Conservation (phyloP, 148 eudicot species). For the Vaccinium corymbosum region DNA sequence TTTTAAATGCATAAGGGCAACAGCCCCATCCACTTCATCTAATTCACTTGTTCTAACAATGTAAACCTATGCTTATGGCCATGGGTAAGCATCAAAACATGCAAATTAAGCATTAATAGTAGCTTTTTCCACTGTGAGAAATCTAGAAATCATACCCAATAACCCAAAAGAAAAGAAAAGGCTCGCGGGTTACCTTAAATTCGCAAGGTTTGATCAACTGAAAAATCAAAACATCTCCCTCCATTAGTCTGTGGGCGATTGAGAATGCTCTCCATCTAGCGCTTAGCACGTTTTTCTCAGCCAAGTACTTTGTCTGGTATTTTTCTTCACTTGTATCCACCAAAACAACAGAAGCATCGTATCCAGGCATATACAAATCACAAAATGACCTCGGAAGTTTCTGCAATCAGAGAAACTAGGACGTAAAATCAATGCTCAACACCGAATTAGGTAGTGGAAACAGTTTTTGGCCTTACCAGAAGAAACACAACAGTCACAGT, state of each 20-base stretch:
- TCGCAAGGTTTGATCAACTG: background rate
- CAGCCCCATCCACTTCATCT: conserved; percentile 2
- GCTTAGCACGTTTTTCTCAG: background rate
- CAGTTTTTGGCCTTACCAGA: background rate
- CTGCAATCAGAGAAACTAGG: background rate
- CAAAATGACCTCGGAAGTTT: background rate
- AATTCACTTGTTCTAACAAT: background rate
- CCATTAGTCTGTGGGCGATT: background rate
- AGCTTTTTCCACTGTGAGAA: background rate
- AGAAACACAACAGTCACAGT: background rate
- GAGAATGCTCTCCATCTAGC: conserved; percentile 7
- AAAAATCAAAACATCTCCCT: conserved; percentile 5
- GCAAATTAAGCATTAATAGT: background rate
- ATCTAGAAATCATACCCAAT: background rate
- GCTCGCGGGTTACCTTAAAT: background rate
- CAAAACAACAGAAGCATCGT: background rate
- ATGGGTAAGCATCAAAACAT: background rate
- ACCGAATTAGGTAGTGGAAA: background rate
- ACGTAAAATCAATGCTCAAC: background rate
- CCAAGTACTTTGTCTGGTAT: background rate
- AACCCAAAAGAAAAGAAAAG: background rate
- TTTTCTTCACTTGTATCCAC: background rate
- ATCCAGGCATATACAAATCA: background rate
- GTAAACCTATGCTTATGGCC: background rate
- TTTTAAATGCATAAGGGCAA: background rate